A percentile compares a stretch with the other conserved stretches of the same genome.
Evolutionary conservation across 2,329 filamentous ascomycete species (phyloP).

Genomic region (Aspergillus bombycis): DNA sequence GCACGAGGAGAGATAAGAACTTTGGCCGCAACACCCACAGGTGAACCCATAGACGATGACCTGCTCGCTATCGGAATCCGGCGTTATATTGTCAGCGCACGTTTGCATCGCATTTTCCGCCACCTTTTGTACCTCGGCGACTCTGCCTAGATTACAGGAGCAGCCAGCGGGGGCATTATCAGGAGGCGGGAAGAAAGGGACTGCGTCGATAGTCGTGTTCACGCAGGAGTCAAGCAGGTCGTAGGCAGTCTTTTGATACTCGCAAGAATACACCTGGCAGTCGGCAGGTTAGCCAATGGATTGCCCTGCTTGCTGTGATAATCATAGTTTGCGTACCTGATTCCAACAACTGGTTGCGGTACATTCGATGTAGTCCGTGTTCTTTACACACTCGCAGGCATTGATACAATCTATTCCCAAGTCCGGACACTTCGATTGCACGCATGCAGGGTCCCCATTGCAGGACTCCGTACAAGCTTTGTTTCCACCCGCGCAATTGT

Average conservation of each 20-base stretch:
- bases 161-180: slow-evolving; percentile 21
- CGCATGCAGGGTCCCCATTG: neutral
- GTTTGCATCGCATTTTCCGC: neutral
- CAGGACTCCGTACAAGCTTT: neutral
- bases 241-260: slow-evolving; percentile 1
- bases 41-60: slow-evolving; percentile 4
- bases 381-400: slow-evolving; percentile 18
- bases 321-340: slow-evolving; percentile 11
- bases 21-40: slow-evolving; percentile 21
- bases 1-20: slow-evolving; percentile 21
- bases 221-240: slow-evolving; percentile 10
- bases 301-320: neutral
- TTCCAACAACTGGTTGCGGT: slow-evolving; percentile 22
- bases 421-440: neutral
- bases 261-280: slow-evolving; percentile 5
- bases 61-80: neutral
- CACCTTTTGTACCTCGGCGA: neutral
- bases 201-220: slow-evolving; percentile 8
- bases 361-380: slow-evolving; percentile 15
- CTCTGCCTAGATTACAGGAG: slow-evolving; percentile 23
- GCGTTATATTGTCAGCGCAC: neutral
- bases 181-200: slow-evolving; percentile 23
- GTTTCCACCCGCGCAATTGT: neutral
- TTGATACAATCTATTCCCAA: slow-evolving; percentile 18
- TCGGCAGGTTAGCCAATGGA: neutral